Percentiles rank a stretch among this genome's conserved stretches.
These are phyloP conservation scores for Monosporozyma solicola DNA, from an alignment of 805 yeast genomes.

Conservation along the genomic window DNA sequence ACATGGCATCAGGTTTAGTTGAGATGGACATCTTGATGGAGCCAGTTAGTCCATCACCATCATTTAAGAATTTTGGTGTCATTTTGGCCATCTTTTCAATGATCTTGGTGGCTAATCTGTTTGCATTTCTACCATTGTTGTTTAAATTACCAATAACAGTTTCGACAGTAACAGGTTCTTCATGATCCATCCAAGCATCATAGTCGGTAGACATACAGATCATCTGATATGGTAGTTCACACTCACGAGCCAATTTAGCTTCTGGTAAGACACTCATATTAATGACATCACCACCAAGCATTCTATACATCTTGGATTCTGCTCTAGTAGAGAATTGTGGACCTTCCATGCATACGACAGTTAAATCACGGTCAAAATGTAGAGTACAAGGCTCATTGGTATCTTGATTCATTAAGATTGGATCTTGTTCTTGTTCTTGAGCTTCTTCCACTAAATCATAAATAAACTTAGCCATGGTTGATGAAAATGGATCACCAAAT, in stretches of 20 bases:
- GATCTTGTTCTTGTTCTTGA: conserved; percentile 30
- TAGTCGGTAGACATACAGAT: conserved; percentile 98
- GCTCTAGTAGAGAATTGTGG: conserved; percentile 97
- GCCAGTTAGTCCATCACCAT: conserved; percentile 67
- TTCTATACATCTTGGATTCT: conserved; percentile 75
- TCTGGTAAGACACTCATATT: conserved; percentile 98
- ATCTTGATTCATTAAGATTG: conserved; percentile 43
- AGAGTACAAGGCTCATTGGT: conserved; percentile 59
- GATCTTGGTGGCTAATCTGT: conserved; percentile 59
- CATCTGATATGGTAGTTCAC: conserved; percentile 96
- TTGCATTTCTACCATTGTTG: conserved; percentile 84
- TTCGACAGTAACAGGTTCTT: conserved; percentile 97
- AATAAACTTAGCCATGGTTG: conserved; percentile 56
- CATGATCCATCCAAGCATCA: conserved; percentile 95
- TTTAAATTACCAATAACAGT: conserved; percentile 84
- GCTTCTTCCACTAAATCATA: conserved; percentile 34
- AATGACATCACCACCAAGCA: conserved; percentile 91
- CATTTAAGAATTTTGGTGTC: conserved; percentile 42
- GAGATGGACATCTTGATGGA: conserved; percentile 74
- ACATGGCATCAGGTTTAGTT: conserved; percentile 66
- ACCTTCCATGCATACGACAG: conserved; percentile 96
- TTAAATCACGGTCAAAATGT: conserved; percentile 59
- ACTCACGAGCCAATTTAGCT: conserved; percentile 92
- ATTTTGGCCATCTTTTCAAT: conserved; percentile 59
- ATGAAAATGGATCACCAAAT: conserved; percentile 94